Evolutionary conservation across 2,329 filamentous ascomycete species (phyloP), one percentile per base, ranked within the genome.

Genomic region (Tolypocladium album): DNA sequence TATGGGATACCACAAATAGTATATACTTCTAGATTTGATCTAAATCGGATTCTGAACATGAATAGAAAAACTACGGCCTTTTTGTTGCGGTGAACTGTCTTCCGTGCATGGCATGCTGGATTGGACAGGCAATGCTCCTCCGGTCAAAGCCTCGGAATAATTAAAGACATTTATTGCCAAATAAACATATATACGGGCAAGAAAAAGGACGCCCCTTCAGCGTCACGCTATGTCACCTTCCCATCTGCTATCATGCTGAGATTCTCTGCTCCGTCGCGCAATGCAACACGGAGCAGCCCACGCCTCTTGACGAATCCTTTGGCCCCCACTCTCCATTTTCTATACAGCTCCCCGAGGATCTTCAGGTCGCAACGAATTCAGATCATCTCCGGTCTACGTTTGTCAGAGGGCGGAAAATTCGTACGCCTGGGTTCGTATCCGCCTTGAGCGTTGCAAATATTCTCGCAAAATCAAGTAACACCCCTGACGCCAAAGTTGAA

Each of bases 171-270:
- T 43, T 7, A 27, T 38, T 64, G 39, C 36, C 12, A 17, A 45
- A 56, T 40, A 39, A 50, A 62, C 64, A 58, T 64, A 66, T 66
- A 58, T 66, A 58, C 57, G 34, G n/a, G 38, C 47, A 12, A 50
- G 5, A 57, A 60, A 63, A 60, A 59, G 58, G 55, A 56, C 61
- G 60, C 59, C 59, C 56, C 60, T 45, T 31, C 22, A 61, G 61
- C 57, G 47, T 60, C 60, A 60, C 60, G 61, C 59, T 39, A 62
- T 31, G 38, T 27, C 40, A 20, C 59, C 56, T 43, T 58, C 58
- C 42, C 50, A 17, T 59, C 58, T 38, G 52, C n/a, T 42, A 38
- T 43, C 53, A 52, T 52, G 34, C 50, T 56, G 52, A 38, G 47
- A 38, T 58, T 56, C 52, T 61, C 45, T 55, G 17, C 24, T 31